phyloP scores from a whole-genome alignment of 352 stramenopile genomes.

The Pythium dissimile region DNA sequence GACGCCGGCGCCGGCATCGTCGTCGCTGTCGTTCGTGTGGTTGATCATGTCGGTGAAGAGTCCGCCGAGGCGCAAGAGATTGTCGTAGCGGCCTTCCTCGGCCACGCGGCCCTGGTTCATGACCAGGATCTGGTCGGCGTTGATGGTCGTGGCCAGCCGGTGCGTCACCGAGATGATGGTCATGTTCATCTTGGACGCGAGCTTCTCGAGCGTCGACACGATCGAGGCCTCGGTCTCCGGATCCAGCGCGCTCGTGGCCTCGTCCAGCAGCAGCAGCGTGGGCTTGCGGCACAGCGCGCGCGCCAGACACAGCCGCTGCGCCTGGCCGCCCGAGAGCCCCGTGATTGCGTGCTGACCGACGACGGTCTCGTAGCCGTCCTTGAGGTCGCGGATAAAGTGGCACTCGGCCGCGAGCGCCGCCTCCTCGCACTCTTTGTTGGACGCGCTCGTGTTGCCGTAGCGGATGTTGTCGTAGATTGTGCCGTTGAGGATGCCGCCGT shows the following conservation, averaged over 20 bases:
- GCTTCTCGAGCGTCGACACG: slow-evolving; percentile 72
- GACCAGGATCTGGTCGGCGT: slow-evolving; percentile 81
- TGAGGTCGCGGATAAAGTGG: slow-evolving; percentile 78
- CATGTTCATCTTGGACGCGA: slow-evolving; percentile 85
- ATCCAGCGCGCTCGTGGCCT: slow-evolving; percentile 85
- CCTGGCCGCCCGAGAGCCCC: slow-evolving; percentile 82
- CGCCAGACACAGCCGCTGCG: slow-evolving; percentile 82
- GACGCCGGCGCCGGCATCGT: slow-evolving; percentile 24
- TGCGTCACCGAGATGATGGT: slow-evolving; percentile 89
- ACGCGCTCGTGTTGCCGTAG: slow-evolving; percentile 70
- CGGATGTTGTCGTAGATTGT: slow-evolving; percentile 88
- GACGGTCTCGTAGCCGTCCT: slow-evolving; percentile 79
- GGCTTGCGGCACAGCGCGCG: slow-evolving; percentile 77
- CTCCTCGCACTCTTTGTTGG: slow-evolving; percentile 78
- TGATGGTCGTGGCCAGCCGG: slow-evolving; percentile 72
- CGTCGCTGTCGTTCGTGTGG: slow-evolving; percentile 60
- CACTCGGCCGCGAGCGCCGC: slow-evolving; percentile 77
- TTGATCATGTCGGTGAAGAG: slow-evolving; percentile 81
- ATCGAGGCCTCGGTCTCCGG: slow-evolving; percentile 85
- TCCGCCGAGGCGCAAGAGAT: slow-evolving; percentile 49
- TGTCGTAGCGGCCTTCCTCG: slow-evolving; percentile 72
- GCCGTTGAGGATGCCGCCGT: slow-evolving; percentile 84
- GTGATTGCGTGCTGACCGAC: slow-evolving; percentile 84
- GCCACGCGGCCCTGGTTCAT: slow-evolving; percentile 72
- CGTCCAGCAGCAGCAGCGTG: slow-evolving; percentile 77